These are phyloP conservation scores for Prunus yedoensis DNA, from an alignment of 331 rosid genomes.

Conservation along the genomic window DNA sequence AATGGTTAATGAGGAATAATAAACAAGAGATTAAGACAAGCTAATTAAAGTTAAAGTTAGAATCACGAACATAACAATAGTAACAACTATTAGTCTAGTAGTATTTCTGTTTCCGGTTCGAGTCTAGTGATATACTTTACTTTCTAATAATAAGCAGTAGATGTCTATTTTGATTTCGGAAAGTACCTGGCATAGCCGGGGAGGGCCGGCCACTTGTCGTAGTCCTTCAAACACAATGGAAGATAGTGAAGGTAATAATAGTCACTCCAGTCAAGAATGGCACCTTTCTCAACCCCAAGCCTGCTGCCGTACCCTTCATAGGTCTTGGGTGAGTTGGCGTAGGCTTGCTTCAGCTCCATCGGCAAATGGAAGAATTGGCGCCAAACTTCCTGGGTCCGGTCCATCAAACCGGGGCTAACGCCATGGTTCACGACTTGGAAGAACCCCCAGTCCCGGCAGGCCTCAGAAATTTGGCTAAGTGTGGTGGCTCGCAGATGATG, in stretches of 20 bases:
- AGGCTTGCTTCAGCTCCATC: conserved; percentile 37
- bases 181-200: conserved; percentile 30
- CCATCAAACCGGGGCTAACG: conserved; percentile 33
- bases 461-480: conserved; percentile 34
- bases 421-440: conserved; percentile 54
- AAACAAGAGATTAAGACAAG: neutral
- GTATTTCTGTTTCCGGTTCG: too few relatives aligned
- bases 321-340: conserved; percentile 52
- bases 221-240: conserved; percentile 39
- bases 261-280: conserved; percentile 64
- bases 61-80: too few relatives aligned
- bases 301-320: conserved; percentile 63
- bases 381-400: conserved; percentile 32
- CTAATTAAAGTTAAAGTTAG: too few relatives aligned
- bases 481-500: conserved; percentile 11
- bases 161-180: neutral
- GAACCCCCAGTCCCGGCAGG: conserved; percentile 54
- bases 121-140: too few relatives aligned
- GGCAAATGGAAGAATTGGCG: conserved; percentile 47
- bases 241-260: conserved; percentile 52
- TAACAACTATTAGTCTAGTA: neutral
- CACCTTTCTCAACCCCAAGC: conserved; percentile 49
- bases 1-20: too few relatives aligned
- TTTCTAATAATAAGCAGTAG: too few relatives aligned
- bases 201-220: conserved; percentile 44